Evolutionary conservation across 2,329 filamentous ascomycete genomes (phyloP).

Genomic region (Cordyceps cateniannulata): DNA sequence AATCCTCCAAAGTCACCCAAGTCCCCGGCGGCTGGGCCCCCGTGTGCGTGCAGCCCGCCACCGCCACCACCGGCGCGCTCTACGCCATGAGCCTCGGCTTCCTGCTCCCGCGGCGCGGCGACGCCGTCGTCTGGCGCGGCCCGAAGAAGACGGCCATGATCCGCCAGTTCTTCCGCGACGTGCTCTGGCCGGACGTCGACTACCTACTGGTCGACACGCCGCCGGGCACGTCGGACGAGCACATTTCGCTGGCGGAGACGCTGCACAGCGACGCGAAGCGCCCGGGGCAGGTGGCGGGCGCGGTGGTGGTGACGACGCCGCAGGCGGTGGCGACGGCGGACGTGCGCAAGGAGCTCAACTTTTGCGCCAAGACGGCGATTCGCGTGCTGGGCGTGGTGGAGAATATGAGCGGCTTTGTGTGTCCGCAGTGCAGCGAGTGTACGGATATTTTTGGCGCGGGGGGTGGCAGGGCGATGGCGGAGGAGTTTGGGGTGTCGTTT

Average conservation of each 20-base stretch:
- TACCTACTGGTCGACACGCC: conserved; percentile 94
- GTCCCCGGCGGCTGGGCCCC: conserved; percentile 89
- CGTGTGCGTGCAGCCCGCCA: conserved; percentile 68
- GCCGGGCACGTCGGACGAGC: conserved; percentile 92
- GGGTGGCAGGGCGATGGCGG: conserved; percentile 82
- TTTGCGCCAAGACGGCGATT: conserved; percentile 78
- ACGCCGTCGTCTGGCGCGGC: conserved; percentile 94
- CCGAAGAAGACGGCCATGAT: conserved; percentile 99
- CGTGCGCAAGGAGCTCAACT: conserved; percentile 91
- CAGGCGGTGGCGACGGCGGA: conserved; percentile 91
- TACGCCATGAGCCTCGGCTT: conserved; percentile 93
- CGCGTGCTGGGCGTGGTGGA: conserved; percentile 83
- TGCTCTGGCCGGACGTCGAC: conserved; percentile 82
- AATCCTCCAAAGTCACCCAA: conserved; percentile 83
- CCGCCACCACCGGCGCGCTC: conserved; percentile 53
- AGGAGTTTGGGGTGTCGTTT: conserved; percentile 77
- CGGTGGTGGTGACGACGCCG: conserved; percentile 92
- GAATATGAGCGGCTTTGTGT: conserved; percentile 95
- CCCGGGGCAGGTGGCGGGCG: conserved; percentile 69
- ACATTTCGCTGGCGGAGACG: conserved; percentile 89
- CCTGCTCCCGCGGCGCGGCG: conserved; percentile 71
- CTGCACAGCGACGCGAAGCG: conserved; percentile 55
- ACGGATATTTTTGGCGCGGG: conserved; percentile 91
- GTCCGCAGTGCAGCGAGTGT: conserved; percentile 72
- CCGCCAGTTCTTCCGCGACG: conserved; percentile 87